These are phyloP conservation scores for Astrephomene gubernaculifera DNA, from an alignment of 139 green algal genomes.

Conservation along the genomic window DNA sequence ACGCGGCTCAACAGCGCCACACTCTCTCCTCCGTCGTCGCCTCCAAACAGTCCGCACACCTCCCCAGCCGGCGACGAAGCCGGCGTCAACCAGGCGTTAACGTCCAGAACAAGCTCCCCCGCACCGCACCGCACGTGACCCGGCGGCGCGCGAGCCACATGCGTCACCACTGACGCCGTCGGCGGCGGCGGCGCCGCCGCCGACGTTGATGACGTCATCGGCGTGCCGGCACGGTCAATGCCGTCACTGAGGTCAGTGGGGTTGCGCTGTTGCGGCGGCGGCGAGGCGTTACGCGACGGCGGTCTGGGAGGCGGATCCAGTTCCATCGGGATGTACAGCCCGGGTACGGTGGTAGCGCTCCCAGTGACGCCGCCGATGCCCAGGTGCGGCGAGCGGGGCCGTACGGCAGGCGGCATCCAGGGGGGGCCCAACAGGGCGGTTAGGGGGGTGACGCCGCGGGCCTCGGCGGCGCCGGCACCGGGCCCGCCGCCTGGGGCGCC, in stretches of 20 bases:
- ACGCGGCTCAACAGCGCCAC: constrained; percentile 39
- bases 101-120: constrained; percentile 24
- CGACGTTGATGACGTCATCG: background rate
- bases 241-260: background rate
- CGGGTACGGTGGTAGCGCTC: constrained; percentile 16
- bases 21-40: constrained; percentile 30
- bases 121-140: constrained; percentile 11
- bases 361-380: constrained; percentile 30
- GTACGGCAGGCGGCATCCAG: background rate
- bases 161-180: background rate
- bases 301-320: background rate
- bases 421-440: constrained; percentile 1
- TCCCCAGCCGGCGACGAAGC: background rate
- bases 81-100: constrained; percentile 18
- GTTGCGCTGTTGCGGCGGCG: background rate
- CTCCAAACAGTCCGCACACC: constrained; percentile 25
- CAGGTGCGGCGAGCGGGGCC: constrained; percentile 24
- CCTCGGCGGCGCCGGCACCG: background rate
- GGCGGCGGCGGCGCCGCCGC: background rate
- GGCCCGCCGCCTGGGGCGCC: background rate
- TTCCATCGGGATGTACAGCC: constrained; percentile 22
- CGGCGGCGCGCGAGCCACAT: background rate
- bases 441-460: constrained; percentile 15
- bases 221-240: background rate
- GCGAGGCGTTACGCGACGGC: background rate